phyloP scores from a whole-genome alignment of 768 basidiomycete species.

The Peribolospora kevripleyi region DNA sequence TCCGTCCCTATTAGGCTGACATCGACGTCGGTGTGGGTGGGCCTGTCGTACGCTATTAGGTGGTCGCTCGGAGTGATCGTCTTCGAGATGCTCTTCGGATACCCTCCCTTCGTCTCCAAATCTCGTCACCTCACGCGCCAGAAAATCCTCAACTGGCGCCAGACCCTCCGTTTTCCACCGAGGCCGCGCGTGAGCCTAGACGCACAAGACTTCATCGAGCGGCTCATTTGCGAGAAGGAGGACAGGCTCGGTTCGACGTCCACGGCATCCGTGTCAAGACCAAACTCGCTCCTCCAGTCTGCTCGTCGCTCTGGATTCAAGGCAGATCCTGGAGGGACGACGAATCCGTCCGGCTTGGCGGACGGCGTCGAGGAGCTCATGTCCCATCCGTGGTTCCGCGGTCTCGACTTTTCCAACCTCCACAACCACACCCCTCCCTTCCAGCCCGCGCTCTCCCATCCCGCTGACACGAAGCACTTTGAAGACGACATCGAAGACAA shows the following conservation, averaged over 20 bases:
- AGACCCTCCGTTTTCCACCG: slow-evolving; percentile 61
- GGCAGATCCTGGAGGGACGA: background rate
- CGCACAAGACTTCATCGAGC: slow-evolving; percentile 65
- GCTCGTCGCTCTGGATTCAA: slow-evolving; percentile 28
- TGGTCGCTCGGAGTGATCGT: slow-evolving; percentile 59
- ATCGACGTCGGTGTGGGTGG: too few species aligned
- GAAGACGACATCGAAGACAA: slow-evolving; percentile 81
- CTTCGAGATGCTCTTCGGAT: slow-evolving; percentile 54
- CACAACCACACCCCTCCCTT: slow-evolving; percentile 68
- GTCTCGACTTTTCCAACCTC: slow-evolving; percentile 71
- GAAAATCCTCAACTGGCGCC: slow-evolving; percentile 91
- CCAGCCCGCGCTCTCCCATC: slow-evolving; percentile 52
- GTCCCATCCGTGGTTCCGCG: slow-evolving; percentile 74
- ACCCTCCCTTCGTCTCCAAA: slow-evolving; percentile 86
- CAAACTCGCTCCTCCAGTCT: slow-evolving; percentile 55
- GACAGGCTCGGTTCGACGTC: slow-evolving; percentile 66
- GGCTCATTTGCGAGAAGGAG: slow-evolving; percentile 81
- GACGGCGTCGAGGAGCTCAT: slow-evolving; percentile 86
- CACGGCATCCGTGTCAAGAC: slow-evolving; percentile 40
- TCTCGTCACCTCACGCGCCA: slow-evolving; percentile 83
- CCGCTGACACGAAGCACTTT: slow-evolving; percentile 75
- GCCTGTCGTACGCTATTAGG: background rate
- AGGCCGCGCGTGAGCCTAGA: slow-evolving; percentile 65
- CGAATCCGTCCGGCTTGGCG: background rate
- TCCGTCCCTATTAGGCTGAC: background rate